Evolutionary conservation across 2,329 filamentous ascomycete species (phyloP), one percentile per base, ranked within the genome.

Genomic region (Ophiostoma sp.): DNA sequence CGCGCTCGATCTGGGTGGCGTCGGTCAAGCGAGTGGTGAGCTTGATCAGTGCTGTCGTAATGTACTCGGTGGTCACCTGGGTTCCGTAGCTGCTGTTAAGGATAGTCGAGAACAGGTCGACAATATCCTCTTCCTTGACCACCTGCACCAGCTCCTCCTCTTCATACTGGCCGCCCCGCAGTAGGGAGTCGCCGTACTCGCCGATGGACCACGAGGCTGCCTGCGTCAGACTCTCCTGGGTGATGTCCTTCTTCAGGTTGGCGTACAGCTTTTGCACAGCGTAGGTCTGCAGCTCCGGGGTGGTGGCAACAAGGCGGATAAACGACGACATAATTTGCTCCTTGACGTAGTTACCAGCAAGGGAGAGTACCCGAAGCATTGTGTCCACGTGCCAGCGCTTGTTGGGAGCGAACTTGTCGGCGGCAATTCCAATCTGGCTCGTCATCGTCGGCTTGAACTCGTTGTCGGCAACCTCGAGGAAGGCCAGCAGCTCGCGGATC

Each of bases 381-480:
- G 96, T 99, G 76, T 99, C 95, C 73, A 98, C 90, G 76, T 99
- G 95, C 95, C 95, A 99, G 76, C 95, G 85, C 81, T 98, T 98
- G 80, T 95, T 98, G 0, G 95, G 96, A 1, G 95, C 91, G 78
- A 92, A 99, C 72, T 94, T 89, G 78, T 99, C 95, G 6, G 96
- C 95, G 11, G 96, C 95, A 74, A 99, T 92, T 38, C 95, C 95
- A 77, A 99, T 99, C 76, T 99, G 95, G 67, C 90, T 95, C 1
- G 95, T 99, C 93, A 99, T 97, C 67, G 92, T 92, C 6, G 95
- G 92, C 81, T 99, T 99, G 82, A 99, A 99, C 78, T 99, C 95
- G 72, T 96, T 97, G 75, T 99, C 95, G 67, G 96, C 94, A 66
- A 97, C 93, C 78, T 99, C 95, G 69, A 99, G 80, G 83, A 99